Conservation (phyloP, 139 green algal genomes). For the Ulvella scutata region DNA sequence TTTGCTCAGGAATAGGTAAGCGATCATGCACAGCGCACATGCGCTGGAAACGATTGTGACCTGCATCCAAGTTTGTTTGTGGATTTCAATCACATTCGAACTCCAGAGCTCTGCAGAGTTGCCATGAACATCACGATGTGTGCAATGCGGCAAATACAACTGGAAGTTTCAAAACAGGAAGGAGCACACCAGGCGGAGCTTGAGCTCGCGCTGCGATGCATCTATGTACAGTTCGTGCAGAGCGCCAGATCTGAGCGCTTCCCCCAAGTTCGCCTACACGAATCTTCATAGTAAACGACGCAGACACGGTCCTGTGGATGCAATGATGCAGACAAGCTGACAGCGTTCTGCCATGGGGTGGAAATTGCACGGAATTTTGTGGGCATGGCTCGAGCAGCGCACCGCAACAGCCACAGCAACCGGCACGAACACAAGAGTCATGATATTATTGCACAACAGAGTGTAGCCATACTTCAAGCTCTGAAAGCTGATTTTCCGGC, state of each 20-base stretch:
- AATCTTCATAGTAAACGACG: no score
- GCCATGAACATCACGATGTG: no score
- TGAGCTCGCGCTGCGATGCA: background rate
- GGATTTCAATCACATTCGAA: no score
- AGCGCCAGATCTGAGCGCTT: background rate
- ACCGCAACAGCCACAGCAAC: background rate
- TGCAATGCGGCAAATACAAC: no score
- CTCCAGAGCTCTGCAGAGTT: no score
- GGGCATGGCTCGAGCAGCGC: no score
- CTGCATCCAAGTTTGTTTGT: no score
- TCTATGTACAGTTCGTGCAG: background rate
- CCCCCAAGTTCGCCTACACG: background rate
- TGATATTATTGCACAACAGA: background rate
- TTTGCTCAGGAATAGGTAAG: conserved; percentile 51
- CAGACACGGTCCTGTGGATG: no score
- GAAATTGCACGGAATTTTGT: no score
- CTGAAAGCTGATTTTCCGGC: background rate
- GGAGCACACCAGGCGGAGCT: background rate
- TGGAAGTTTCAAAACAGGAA: no score
- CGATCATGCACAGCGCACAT: conserved; percentile 37
- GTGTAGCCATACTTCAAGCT: background rate
- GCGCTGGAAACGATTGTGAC: conserved; percentile 46
- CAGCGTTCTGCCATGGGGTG: no score
- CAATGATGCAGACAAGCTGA: no score
- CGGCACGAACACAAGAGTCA: background rate